A percentile compares a stretch with the other conserved stretches of the same genome.
These are phyloP conservation scores for Fusarium compactum DNA, from an alignment of 2,329 filamentous ascomycete genomes.

Conservation along the genomic window DNA sequence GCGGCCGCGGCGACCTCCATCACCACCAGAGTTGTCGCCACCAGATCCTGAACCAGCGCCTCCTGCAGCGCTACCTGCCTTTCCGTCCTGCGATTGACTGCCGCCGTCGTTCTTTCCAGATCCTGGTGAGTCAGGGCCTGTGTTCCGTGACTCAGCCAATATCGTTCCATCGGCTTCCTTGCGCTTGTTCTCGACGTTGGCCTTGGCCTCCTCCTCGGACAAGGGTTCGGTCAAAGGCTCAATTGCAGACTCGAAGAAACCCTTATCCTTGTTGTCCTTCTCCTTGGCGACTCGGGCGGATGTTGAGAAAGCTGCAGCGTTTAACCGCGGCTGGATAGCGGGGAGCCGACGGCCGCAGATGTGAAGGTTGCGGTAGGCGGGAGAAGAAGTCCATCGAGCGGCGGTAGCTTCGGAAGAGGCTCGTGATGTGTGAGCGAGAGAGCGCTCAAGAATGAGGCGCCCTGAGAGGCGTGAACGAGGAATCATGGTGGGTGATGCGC, in stretches of 20 bases:
- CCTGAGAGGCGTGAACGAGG: constrained; percentile 57
- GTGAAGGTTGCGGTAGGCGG: constrained; percentile 47
- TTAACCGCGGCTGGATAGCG: constrained; percentile 45
- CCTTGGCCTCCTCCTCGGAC: constrained; percentile 65
- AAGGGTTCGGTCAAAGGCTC: constrained; percentile 59
- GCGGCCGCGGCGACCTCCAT: constrained; percentile 77
- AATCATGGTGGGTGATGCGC: constrained; percentile 52
- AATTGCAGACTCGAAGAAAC: constrained; percentile 64
- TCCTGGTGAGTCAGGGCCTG: constrained; percentile 57
- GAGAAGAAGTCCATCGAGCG: constrained; percentile 46
- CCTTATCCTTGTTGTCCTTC: constrained; percentile 55
- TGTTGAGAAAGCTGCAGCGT: constrained; percentile 54
- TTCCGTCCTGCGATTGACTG: constrained; percentile 62
- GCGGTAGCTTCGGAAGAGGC: constrained; percentile 42
- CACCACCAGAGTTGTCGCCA: constrained; percentile 67
- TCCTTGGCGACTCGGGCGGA: constrained; percentile 52
- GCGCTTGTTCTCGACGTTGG: constrained; percentile 62
- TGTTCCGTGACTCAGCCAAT: constrained; percentile 60
- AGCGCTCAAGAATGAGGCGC: constrained; percentile 54
- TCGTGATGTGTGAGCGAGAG: constrained; percentile 47
- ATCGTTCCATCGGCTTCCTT: constrained; percentile 59
- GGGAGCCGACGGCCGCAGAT: constrained; percentile 52
- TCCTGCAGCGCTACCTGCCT: constrained; percentile 68
- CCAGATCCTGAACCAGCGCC: constrained; percentile 62
- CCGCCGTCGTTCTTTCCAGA: constrained; percentile 60